Percentiles rank a stretch among this genome's conserved stretches.
phyloP scores from a whole-genome alignment of 805 yeast genomes.

The Ogataea nitratoaversa region DNA sequence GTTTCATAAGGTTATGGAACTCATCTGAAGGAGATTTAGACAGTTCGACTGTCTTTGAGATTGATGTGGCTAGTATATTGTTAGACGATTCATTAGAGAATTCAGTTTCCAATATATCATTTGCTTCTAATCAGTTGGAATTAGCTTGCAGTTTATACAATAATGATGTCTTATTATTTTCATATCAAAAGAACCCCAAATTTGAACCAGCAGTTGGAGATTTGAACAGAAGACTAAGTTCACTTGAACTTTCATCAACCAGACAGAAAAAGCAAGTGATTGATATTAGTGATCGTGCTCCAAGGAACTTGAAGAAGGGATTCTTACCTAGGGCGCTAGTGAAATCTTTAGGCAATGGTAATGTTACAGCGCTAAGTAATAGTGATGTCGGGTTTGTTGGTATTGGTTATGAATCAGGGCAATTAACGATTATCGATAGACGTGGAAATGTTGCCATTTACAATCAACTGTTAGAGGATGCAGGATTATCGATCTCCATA shows the following conservation, averaged over 20 bases:
- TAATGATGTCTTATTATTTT: conserved; percentile 75
- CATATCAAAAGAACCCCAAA: conserved; percentile 54
- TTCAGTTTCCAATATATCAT: conserved; percentile 56
- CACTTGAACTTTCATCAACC: conserved; percentile 28
- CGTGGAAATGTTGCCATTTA: conserved; percentile 59
- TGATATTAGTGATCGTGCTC: conserved; percentile 53
- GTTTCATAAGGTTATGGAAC: conserved; percentile 80
- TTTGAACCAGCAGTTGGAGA: conserved; percentile 33
- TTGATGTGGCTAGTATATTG: conserved; percentile 48
- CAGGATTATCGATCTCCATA: conserved; percentile 25
- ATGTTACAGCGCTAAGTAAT: conserved; percentile 58
- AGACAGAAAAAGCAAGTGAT: conserved; percentile 27
- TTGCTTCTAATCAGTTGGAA: conserved; percentile 76
- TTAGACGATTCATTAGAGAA: conserved; percentile 38
- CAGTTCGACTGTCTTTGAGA: conserved; percentile 54
- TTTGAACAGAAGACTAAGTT: conserved; percentile 22
- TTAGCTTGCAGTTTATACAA: conserved; percentile 60
- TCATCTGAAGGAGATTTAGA: conserved; percentile 71
- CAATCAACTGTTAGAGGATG: conserved; percentile 29
- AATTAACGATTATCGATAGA: conserved; percentile 67
- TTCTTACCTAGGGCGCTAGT: conserved; percentile 54
- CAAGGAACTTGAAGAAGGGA: conserved; percentile 49
- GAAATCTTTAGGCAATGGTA: conserved; percentile 36
- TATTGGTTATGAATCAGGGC: conserved; percentile 73
- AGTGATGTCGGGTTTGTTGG: conserved; percentile 83